A percentile compares a stretch with the other conserved stretches of the same genome.
Evolutionary conservation across 306 rosid genomes (phyloP).

Genomic region (Quercus aquifolioides): DNA sequence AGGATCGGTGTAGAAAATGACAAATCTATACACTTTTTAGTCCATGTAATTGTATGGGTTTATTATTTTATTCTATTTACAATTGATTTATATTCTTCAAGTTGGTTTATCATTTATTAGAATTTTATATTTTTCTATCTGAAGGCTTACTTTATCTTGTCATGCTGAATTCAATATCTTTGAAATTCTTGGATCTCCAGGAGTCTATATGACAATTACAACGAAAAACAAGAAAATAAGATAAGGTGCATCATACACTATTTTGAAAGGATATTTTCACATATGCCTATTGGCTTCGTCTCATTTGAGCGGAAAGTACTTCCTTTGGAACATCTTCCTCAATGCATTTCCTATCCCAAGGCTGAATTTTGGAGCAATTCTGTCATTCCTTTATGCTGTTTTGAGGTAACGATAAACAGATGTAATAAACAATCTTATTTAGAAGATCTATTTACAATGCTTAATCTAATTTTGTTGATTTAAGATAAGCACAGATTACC

Average conservation of each 20-base stretch:
- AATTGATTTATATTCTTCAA: not conserved
- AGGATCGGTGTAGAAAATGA: not conserved
- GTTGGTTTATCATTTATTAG: not conserved
- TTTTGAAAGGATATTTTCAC: slow-evolving; percentile 70
- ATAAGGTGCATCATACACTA: slow-evolving; percentile 77
- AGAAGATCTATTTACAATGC: not conserved
- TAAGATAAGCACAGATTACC: not conserved
- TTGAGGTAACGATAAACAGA: slow-evolving; percentile 52
- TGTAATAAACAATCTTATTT: not conserved
- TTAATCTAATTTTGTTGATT: not conserved
- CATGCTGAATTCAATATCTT: not conserved
- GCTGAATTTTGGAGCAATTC: slow-evolving; percentile 70
- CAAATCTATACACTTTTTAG: not conserved
- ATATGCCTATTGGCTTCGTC: slow-evolving; percentile 64
- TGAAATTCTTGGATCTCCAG: slow-evolving; percentile 44
- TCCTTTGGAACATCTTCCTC: slow-evolving; percentile 38
- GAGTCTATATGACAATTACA: slow-evolving; percentile 55
- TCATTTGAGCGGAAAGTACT: slow-evolving; percentile 92
- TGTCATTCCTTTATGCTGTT: slow-evolving; percentile 56
- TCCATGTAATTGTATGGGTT: not conserved
- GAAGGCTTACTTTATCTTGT: not conserved
- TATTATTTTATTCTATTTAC: not conserved
- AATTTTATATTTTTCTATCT: not conserved
- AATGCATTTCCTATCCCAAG: slow-evolving; percentile 54
- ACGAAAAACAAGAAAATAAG: slow-evolving; percentile 69